phyloP scores from a whole-genome alignment of 345 rosid species.

The thale cress (Arabidopsis thaliana) region TAIR10.1 NC_003076.8:7811501-7812000 shows the following conservation, averaged over 20 bases:
- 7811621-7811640: constrained; percentile 41
- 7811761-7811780: constrained; percentile 12
- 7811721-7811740: constrained; percentile 46
- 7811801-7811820: neutral
- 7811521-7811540: constrained; percentile 1
- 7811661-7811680: constrained; percentile 26
- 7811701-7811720: constrained; percentile 35
- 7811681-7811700: constrained; percentile 33
- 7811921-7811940: neutral
- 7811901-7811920: neutral
- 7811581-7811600: constrained; percentile 45
- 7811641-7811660: constrained; percentile 20
- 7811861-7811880: no score
- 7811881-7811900: neutral
- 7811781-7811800: constrained; percentile 16
- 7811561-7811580: constrained; percentile 29
- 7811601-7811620: constrained; percentile 38
- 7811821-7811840: neutral
- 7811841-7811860: neutral
- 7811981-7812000: neutral
- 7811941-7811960: neutral
- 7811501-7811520: constrained; percentile 3
- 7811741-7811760: constrained; percentile 42
- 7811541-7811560: constrained; percentile 41
- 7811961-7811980: neutral